A percentile compares a stretch with the other conserved stretches of the same genome.
phyloP scores from a whole-genome alignment of 2,329 filamentous ascomycete genomes.

The Beauveria medogensis region DNA sequence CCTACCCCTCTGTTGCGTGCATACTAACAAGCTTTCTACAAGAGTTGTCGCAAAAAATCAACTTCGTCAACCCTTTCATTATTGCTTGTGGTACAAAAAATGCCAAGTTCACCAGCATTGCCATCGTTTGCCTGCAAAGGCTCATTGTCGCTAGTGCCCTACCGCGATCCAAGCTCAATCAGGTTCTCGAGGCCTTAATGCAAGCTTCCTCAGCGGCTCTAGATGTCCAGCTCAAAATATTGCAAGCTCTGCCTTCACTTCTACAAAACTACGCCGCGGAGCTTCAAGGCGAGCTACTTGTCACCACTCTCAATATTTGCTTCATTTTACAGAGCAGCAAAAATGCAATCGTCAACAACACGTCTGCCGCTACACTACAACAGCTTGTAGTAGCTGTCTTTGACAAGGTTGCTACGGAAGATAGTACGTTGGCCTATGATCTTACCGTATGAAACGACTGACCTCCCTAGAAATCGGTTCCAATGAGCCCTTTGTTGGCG shows the following conservation, averaged over 20 bases:
- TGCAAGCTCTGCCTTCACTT: slow-evolving; percentile 83
- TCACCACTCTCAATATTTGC: slow-evolving; percentile 80
- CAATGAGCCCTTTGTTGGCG: slow-evolving; percentile 52
- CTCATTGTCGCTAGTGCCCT: slow-evolving; percentile 77
- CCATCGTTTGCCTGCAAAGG: slow-evolving; percentile 80
- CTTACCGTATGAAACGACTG: slow-evolving; percentile 4
- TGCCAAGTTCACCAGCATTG: slow-evolving; percentile 80
- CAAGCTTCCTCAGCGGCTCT: slow-evolving; percentile 73
- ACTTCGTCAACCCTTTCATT: slow-evolving; percentile 89
- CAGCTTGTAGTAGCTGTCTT: slow-evolving; percentile 89
- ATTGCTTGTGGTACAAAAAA: slow-evolving; percentile 88
- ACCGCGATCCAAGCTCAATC: slow-evolving; percentile 69
- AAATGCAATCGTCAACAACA: slow-evolving; percentile 88
- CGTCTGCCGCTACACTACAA: slow-evolving; percentile 90
- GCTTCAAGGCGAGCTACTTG: slow-evolving; percentile 71
- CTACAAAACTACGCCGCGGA: slow-evolving; percentile 84
- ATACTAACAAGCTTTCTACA: slow-evolving; percentile 29
- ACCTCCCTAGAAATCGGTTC: slow-evolving; percentile 30
- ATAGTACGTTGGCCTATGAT: slow-evolving; percentile 47
- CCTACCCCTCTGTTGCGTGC: slow-evolving; percentile 6
- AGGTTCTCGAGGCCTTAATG: slow-evolving; percentile 80
- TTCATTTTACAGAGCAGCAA: slow-evolving; percentile 87
- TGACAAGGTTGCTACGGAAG: slow-evolving; percentile 79
- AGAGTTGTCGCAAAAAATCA: slow-evolving; percentile 76
- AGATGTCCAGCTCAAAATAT: slow-evolving; percentile 91